A percentile compares a stretch with the other conserved stretches of the same genome.
Evolutionary conservation across 371 early-diverging fungal genomes (phyloP).

Genomic region (Apophysomyces ossiformis): DNA sequence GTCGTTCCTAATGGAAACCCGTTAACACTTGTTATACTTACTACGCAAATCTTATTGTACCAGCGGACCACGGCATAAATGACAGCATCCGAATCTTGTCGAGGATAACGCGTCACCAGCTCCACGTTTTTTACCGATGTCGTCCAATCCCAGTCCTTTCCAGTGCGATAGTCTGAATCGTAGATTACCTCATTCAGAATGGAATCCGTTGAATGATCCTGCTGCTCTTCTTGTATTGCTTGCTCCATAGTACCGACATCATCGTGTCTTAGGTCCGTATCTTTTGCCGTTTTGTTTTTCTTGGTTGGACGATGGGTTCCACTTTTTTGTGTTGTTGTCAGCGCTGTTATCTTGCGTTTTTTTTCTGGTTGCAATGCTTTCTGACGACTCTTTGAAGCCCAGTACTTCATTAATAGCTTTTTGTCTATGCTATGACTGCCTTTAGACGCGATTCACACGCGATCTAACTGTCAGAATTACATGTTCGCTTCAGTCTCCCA

Average conservation of each 20-base stretch:
- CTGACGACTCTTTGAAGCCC: neutral
- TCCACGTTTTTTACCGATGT: slow-evolving; percentile 8
- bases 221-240: neutral
- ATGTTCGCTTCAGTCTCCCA: slow-evolving; percentile 48
- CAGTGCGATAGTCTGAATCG: slow-evolving; percentile 16
- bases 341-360: neutral
- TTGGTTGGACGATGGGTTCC: neutral
- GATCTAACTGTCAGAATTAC: slow-evolving; percentile 23
- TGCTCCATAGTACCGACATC: neutral
- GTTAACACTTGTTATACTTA: neutral
- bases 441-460: neutral
- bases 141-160: slow-evolving; percentile 15
- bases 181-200: slow-evolving; percentile 10
- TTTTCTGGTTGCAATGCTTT: neutral
- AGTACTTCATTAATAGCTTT: neutral
- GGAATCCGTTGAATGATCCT: neutral
- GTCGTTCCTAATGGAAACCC: slow-evolving; percentile 10
- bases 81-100: neutral
- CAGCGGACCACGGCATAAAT: slow-evolving; percentile 22
- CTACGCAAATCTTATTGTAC: neutral
- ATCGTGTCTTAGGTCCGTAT: neutral
- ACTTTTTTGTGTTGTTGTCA: neutral
- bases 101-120: slow-evolving; percentile 5
- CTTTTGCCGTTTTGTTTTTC: neutral
- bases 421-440: neutral